Conservation (phyloP, 805 yeast genomes). For the Zygosaccharomyces lentus region DNA sequence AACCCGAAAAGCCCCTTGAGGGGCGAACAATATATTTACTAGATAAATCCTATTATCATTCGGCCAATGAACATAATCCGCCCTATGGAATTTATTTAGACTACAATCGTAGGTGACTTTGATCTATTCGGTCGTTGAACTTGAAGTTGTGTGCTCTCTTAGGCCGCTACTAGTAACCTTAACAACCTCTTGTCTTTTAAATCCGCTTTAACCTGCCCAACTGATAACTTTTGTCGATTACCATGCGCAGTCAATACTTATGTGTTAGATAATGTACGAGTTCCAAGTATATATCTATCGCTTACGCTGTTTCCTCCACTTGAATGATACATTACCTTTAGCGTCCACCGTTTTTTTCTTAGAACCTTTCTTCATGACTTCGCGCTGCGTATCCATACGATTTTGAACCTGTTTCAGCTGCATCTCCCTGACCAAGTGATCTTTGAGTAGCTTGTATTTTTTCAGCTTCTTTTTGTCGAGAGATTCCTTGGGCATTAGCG, state of each 20-base stretch:
- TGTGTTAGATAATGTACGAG: neutral
- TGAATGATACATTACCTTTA: constrained; percentile 66
- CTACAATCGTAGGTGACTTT: neutral
- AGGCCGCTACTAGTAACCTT: too few relatives aligned
- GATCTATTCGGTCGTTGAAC: too few relatives aligned
- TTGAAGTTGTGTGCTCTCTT: too few relatives aligned
- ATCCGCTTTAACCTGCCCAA: too few relatives aligned
- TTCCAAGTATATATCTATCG: constrained; percentile 25
- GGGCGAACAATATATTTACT: neutral
- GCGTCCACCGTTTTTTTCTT: constrained; percentile 68
- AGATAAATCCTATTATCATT: neutral
- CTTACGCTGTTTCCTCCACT: constrained; percentile 82
- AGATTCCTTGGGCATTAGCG: constrained; percentile 36
- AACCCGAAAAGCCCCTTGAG: neutral
- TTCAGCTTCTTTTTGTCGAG: constrained; percentile 54
- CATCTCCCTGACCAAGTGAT: constrained; percentile 62
- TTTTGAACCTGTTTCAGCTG: constrained; percentile 65
- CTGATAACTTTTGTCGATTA: too few relatives aligned
- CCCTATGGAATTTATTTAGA: neutral
- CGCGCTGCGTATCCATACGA: constrained; percentile 73
- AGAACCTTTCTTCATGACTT: constrained; percentile 85
- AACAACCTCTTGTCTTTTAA: too few relatives aligned
- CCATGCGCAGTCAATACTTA: neutral
- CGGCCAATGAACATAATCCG: neutral
- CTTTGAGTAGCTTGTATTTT: constrained; percentile 55